Base-by-base conservation (phyloP, 1,284 basidiomycete genomes). In the Ganoderma sp. region DNA sequence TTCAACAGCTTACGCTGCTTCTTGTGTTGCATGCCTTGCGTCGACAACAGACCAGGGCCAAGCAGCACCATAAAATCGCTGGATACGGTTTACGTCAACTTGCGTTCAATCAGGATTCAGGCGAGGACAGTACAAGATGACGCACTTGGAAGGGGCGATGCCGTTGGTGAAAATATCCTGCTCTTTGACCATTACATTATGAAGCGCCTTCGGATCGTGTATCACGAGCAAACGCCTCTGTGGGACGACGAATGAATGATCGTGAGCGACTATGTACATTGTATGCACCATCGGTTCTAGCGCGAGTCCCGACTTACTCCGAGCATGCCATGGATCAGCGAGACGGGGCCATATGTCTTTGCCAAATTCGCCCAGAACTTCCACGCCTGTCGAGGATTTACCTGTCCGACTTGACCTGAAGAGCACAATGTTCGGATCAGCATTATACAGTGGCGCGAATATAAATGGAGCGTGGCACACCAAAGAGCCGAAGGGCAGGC, bases 251-350 rank as follows among this genome's bases (percentile, higher is more conserved):
- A 14, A 14, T n/a, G n/a, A 45, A 19, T 9, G 17, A 14, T 12
- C n/a, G n/a, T 39, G 5, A 59, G 57, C n/a, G 9, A 19, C 22
- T 12, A 6, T 12, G 15, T 8, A 22, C 3, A 32, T 32, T 32
- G 32, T 32, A 32, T 32, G 32, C 32, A 32, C 6, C 15, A 56
- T 9, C 2, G 15, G 14, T 56, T 39, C 10, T 7, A 48, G 22
- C 25, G 37, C 10, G 5, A 22, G 10, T 37, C 10, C 22, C 25
- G 32, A 61, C 17, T n/a, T 28, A 66, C 60, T 9, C 74, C 75
- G 17, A 76, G 71, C 14, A 76, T 37, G 5, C 70, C 69, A 28
- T 72, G 61, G 7, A 77, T 56, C 34, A 67, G 71, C n/a, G 66
- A 59, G 15, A 70, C 70, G 3, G 67, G 56, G 15, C 74, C 76